Conservation (phyloP, 371 early-diverging fungal species). For the Mortierella sp. region DNA sequence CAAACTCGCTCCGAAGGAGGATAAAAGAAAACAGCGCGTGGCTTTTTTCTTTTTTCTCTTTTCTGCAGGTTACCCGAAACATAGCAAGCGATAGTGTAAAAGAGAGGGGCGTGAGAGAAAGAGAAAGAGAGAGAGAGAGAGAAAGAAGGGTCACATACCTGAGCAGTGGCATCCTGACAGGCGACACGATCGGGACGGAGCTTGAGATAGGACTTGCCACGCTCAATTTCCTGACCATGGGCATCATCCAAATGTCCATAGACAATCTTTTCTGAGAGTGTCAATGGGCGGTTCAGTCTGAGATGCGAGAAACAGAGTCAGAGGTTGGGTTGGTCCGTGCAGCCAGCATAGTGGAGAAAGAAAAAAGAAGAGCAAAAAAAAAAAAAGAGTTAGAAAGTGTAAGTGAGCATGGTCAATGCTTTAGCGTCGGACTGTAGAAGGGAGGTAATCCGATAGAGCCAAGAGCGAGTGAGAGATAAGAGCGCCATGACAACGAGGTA, state of each 20-base stretch:
- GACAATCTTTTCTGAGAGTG: constrained; percentile 94
- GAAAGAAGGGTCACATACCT: constrained; percentile 22
- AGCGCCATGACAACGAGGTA: neutral
- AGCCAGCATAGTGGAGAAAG: neutral
- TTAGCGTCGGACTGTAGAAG: neutral
- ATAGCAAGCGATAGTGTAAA: too few species aligned
- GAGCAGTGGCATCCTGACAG: constrained; percentile 97
- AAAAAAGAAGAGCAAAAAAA: neutral
- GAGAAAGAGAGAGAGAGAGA: neutral
- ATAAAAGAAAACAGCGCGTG: constrained; percentile 10
- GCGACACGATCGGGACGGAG: constrained; percentile 96
- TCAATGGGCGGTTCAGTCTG: constrained; percentile 82
- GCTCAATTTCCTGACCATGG: constrained; percentile 78
- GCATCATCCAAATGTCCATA: constrained; percentile 96
- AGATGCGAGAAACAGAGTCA: neutral
- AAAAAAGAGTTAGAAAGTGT: neutral
- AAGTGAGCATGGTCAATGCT: neutral
- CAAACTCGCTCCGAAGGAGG: too few species aligned
- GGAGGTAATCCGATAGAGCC: too few species aligned
- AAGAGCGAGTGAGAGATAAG: neutral
- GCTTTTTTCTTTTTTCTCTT: neutral
- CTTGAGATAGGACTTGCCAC: constrained; percentile 92
- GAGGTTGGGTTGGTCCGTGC: too few species aligned
- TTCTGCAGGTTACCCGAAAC: neutral
- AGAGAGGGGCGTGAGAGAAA: neutral